Base-by-base conservation (phyloP, 2,329 filamentous ascomycete genomes). In the Sporothrix luriei region DNA sequence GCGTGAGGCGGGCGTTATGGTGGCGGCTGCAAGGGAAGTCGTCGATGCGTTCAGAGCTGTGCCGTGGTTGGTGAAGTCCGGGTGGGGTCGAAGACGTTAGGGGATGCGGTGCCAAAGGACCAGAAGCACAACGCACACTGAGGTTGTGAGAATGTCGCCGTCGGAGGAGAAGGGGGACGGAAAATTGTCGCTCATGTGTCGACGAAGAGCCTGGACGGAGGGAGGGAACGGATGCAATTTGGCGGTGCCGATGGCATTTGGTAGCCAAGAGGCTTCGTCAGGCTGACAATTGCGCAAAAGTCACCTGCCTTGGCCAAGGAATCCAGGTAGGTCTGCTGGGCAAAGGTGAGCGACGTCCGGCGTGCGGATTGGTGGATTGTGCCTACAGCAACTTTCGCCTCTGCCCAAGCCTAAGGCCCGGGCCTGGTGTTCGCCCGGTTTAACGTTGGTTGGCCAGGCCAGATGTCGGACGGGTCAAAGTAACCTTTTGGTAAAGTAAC, bases 161-260 rank as follows among this genome's bases (percentile, higher is more conserved):
- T 26, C 24, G 38, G n/a, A 46, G 38, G 38, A 24, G 11, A 46
- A 10, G 19, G 29, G 9, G n/a, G 9, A 46, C 40, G 21, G 43
- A n/a, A 43, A 16, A 14, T 13, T 43, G 21, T 38, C 38, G 38
- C 43, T 46, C 26, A 21, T 46, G 24, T 38, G 57, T 62, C 40
- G 46, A 62, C 19, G 21, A 46, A 33, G 29, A 62, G 38, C 57
- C 55, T 62, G 21, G 57, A 9, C 13, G 57, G 14, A 24, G 49
- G 66, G 66, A 68, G 57, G 68, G 61, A 52, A 43, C 52, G 62
- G 67, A 70, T 66, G 70, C 71, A 71, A 26, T 66, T 43, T 51
- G 69, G 71, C 40, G 40, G 72, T 71, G 72, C 29, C 69, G 70
- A 57, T 26, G 49, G 48, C 55, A 33, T 16, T n/a, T 62, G 57